Percentiles rank a stretch among this genome's conserved stretches.
phyloP scores from a whole-genome alignment of 2,329 filamentous ascomycete genomes.

The Rachicladosporium sp. region DNA sequence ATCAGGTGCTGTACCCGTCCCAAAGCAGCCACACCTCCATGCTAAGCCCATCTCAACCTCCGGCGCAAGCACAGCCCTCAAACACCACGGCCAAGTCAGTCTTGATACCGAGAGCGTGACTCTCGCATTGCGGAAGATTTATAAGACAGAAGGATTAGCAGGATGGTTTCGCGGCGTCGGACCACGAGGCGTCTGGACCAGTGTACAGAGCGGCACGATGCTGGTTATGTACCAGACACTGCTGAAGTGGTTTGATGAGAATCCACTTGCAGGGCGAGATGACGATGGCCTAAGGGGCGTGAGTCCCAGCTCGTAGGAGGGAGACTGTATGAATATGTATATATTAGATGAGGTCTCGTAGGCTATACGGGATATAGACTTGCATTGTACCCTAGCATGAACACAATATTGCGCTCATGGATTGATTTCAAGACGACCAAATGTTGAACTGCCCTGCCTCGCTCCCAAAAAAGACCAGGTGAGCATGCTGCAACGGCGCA shows the following conservation, averaged over 20 bases:
- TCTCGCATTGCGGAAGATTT: slow-evolving; percentile 74
- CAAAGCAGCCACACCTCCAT: slow-evolving; percentile 12
- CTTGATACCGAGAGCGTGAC: slow-evolving; percentile 84
- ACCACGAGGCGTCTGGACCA: slow-evolving; percentile 89
- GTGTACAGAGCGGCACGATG: slow-evolving; percentile 94
- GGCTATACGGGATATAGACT: neutral
- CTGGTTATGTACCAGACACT: slow-evolving; percentile 87
- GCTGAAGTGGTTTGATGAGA: slow-evolving; percentile 60
- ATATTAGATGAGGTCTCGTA: too few species aligned
- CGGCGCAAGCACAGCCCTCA: slow-evolving; percentile 71
- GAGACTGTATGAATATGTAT: too few species aligned
- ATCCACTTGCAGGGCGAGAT: slow-evolving; percentile 25
- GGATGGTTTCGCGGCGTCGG: slow-evolving; percentile 95
- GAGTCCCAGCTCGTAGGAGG: too few species aligned
- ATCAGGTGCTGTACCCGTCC: neutral
- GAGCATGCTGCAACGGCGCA: too few species aligned
- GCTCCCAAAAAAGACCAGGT: too few species aligned
- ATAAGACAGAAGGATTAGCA: slow-evolving; percentile 72
- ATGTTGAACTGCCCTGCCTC: too few species aligned
- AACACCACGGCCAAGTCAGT: slow-evolving; percentile 62
- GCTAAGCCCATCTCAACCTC: slow-evolving; percentile 62
- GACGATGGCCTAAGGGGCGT: neutral
- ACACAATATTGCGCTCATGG: too few species aligned
- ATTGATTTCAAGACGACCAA: too few species aligned
- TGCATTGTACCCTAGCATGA: neutral